Conservation (phyloP, 345 rosid species). For the Hypericum perforatum region DNA sequence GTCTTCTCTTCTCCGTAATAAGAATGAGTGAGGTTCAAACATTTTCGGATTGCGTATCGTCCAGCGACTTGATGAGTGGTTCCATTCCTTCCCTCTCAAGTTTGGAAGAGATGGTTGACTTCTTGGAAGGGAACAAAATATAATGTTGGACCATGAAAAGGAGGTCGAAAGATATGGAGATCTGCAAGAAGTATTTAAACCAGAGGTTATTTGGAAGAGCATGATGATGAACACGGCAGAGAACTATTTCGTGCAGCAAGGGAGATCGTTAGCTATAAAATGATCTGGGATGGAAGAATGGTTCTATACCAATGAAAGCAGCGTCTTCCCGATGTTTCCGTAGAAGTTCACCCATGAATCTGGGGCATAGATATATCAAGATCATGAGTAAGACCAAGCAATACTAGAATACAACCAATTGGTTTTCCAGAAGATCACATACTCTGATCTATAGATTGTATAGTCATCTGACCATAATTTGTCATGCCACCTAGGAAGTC, state of each 20-base stretch:
- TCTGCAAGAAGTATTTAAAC: slow-evolving; percentile 32
- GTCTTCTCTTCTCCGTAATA: no score
- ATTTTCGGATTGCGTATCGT: slow-evolving; percentile 26
- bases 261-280: no score
- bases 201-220: neutral
- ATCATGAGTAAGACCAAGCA: neutral
- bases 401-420: no score
- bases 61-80: slow-evolving; percentile 42
- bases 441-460: slow-evolving; percentile 87
- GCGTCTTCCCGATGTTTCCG: slow-evolving; percentile 85
- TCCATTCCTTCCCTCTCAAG: slow-evolving; percentile 28
- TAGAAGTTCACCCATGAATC: slow-evolving; percentile 97
- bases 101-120: slow-evolving; percentile 17
- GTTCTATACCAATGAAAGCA: slow-evolving; percentile 63
- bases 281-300: neutral
- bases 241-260: no score
- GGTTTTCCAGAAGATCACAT: slow-evolving; percentile 6
- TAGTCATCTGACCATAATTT: slow-evolving; percentile 58
- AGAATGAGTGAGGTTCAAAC: slow-evolving; percentile 11
- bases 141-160: slow-evolving; percentile 85
- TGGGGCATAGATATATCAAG: slow-evolving; percentile 18
- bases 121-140: slow-evolving; percentile 54
- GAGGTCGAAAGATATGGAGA: slow-evolving; percentile 65
- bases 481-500: slow-evolving; percentile 73
- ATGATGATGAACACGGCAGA: no score